A percentile compares a stretch with the other conserved stretches of the same genome.
Evolutionary conservation across 1,284 basidiomycete species (phyloP).

Genomic region (Leccinum subatratum): DNA sequence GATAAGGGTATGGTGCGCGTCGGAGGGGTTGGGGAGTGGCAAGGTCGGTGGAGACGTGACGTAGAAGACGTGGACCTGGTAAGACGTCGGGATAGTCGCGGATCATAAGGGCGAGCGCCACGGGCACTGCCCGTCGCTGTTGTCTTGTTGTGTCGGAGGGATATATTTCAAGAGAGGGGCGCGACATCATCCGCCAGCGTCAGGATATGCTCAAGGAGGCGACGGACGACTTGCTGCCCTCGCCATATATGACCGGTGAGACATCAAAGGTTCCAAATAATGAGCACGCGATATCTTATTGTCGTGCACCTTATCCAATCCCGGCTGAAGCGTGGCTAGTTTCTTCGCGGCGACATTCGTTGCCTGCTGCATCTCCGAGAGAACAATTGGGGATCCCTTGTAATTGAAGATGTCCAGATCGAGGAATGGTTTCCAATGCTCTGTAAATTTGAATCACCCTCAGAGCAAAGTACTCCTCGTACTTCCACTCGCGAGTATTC

Average conservation of each 20-base stretch:
- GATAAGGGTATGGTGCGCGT: slow-evolving; percentile 41
- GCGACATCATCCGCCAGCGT: too few relatives aligned
- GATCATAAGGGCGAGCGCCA: slow-evolving; percentile 89
- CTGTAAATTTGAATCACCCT: slow-evolving; percentile 7
- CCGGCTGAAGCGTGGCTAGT: background rate
- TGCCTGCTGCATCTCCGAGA: background rate
- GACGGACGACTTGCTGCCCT: background rate
- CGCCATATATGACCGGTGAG: background rate
- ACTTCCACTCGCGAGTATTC: slow-evolving; percentile 12
- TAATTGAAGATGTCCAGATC: slow-evolving; percentile 11
- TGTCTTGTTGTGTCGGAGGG: slow-evolving; percentile 19
- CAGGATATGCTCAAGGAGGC: background rate
- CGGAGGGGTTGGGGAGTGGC: slow-evolving; percentile 19
- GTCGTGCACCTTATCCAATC: background rate
- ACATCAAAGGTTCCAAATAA: background rate
- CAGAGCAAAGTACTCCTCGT: slow-evolving; percentile 15
- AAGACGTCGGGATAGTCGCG: slow-evolving; percentile 84
- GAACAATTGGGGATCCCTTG: slow-evolving; percentile 6
- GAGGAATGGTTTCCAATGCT: slow-evolving; percentile 17
- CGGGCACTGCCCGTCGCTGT: slow-evolving; percentile 74
- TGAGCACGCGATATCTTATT: background rate
- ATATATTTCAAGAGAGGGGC: too few relatives aligned
- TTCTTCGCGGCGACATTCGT: background rate
- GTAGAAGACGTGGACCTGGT: slow-evolving; percentile 13
- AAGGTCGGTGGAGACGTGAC: slow-evolving; percentile 22